Conservation (phyloP, 2,329 filamentous ascomycete species). For the Beauveria scarabaeidicola region DNA sequence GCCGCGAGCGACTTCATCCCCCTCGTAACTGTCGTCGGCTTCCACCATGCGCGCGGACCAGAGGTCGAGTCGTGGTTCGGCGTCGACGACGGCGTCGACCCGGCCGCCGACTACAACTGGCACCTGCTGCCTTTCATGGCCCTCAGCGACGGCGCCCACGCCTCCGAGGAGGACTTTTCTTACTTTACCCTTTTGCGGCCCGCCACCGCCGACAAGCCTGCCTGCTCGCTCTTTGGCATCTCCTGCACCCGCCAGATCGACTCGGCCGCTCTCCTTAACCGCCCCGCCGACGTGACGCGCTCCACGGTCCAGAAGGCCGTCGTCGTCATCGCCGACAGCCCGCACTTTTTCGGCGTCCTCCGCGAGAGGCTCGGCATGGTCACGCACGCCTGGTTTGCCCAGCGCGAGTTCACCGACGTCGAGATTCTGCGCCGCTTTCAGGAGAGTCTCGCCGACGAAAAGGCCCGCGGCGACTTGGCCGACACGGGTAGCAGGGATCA, state of each 20-base stretch:
- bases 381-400: conserved; percentile 92
- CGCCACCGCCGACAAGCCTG: conserved; percentile 42
- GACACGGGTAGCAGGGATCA: conserved; percentile 72
- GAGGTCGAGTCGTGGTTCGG: conserved; percentile 94
- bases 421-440: conserved; percentile 89
- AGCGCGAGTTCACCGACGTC: conserved; percentile 82
- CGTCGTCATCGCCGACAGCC: conserved; percentile 86
- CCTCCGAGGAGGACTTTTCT: conserved; percentile 89
- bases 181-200: conserved; percentile 86
- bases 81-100: conserved; percentile 52
- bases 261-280: conserved; percentile 64
- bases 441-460: conserved; percentile 70
- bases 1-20: conserved; percentile 42
- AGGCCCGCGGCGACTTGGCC: conserved; percentile 44
- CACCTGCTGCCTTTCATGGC: conserved; percentile 91
- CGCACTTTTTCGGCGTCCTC: conserved; percentile 82
- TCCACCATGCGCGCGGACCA: conserved; percentile 78
- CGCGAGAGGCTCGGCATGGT: conserved; percentile 85
- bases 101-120: conserved; percentile 82
- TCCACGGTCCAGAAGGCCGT: conserved; percentile 98
- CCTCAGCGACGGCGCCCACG: conserved; percentile 87
- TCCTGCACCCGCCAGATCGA: conserved; percentile 91
- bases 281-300: conserved; percentile 84
- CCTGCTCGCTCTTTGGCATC: conserved; percentile 88
- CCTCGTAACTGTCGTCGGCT: conserved; percentile 72